Evolutionary conservation across 305 asterid genomes (phyloP).

Genomic region (Fraxinus velutina): DNA sequence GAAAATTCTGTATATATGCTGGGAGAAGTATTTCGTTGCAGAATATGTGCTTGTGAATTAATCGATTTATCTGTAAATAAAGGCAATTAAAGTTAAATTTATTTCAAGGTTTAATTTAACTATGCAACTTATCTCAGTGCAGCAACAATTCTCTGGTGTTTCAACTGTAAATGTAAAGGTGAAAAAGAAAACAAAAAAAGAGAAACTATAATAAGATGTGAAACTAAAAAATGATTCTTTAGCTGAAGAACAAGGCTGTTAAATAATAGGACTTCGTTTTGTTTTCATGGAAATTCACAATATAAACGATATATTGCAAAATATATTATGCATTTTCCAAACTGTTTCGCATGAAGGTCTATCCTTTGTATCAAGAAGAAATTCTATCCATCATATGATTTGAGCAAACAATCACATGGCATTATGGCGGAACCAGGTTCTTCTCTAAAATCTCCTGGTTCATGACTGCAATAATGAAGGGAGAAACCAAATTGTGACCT

Average conservation of each 20-base stretch:
- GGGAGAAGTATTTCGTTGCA: not conserved
- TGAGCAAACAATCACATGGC: not conserved
- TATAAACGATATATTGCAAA: not conserved
- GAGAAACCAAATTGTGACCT: not conserved
- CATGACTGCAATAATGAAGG: not conserved
- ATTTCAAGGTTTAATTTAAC: not conserved
- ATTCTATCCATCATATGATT: not conserved
- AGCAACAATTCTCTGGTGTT: not conserved
- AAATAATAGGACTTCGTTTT: not conserved
- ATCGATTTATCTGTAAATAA: constrained; percentile 11
- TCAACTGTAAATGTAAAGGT: not conserved
- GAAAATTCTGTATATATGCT: not conserved
- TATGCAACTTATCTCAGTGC: not conserved
- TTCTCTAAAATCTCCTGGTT: not conserved
- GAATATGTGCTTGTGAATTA: constrained; percentile 1
- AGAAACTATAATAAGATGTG: not conserved
- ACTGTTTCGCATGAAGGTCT: not conserved
- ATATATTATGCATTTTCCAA: not conserved
- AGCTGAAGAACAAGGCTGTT: not conserved
- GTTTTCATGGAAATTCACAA: not conserved
- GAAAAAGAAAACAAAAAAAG: not conserved
- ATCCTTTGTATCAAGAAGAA: not conserved
- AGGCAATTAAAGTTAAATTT: not conserved
- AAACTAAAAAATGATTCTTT: not conserved
- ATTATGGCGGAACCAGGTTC: not conserved